Percentiles rank a stretch among this genome's conserved stretches.
phyloP scores from a whole-genome alignment of 495 filamentous ascomycete genomes.

The Coniosporium apollinis region DNA sequence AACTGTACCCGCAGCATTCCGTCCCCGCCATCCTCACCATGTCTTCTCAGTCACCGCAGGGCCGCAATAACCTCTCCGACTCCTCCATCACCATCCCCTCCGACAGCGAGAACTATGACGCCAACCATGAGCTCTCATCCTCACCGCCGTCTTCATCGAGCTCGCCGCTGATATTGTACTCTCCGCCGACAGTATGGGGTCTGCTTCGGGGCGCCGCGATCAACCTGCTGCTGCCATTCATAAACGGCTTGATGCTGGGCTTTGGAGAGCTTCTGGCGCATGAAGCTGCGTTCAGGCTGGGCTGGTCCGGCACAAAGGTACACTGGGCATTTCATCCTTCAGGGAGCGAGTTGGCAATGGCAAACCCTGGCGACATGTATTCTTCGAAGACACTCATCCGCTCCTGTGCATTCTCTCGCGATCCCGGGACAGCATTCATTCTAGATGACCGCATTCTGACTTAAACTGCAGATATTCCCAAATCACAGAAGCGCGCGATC shows the following conservation, averaged over 20 bases:
- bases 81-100: conserved; percentile 74
- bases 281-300: conserved; percentile 79
- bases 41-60: conserved; percentile 29
- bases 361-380: neutral
- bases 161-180: conserved; percentile 73
- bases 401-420: neutral
- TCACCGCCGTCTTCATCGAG: conserved; percentile 48
- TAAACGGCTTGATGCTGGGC: conserved; percentile 96
- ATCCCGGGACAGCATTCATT: neutral
- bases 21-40: conserved; percentile 24
- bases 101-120: conserved; percentile 80
- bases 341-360: neutral
- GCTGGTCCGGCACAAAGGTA: conserved; percentile 90
- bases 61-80: conserved; percentile 49
- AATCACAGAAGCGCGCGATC: conserved; percentile 36
- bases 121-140: conserved; percentile 43
- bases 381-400: neutral
- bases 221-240: conserved; percentile 84
- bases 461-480: conserved; percentile 44
- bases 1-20: too few relatives aligned
- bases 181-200: conserved; percentile 70
- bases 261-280: conserved; percentile 95
- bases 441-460: neutral
- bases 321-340: conserved; percentile 11
- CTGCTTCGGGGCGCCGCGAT: conserved; percentile 80